Base-by-base conservation (phyloP, 495 filamentous ascomycete genomes). In the Evansstolkia leycettana region DNA sequence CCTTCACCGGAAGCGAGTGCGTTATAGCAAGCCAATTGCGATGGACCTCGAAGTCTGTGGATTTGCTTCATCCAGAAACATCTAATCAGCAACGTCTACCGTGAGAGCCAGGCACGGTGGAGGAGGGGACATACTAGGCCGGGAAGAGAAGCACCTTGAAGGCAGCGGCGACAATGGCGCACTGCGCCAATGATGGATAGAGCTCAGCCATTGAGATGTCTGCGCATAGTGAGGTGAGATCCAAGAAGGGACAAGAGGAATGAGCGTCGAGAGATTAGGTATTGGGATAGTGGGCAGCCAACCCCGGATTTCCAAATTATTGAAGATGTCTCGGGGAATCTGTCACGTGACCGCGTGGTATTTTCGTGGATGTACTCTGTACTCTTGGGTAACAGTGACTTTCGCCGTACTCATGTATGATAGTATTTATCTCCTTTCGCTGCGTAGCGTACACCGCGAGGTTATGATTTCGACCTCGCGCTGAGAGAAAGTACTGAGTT, bases 21-120 rank as follows among this genome's bases (percentile, higher is more conserved):
- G 90, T 94, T 36, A 94, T 82, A 36, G 90, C 89, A 18, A 98
- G 72, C 90, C 90, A 98, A 62, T 95, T 96, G 36, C 90, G 80
- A 58, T 96, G 90, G 35, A 95, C 90, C 54, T 96, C 90, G 47
- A 95, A 98, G 54, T 98, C 90, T 41, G 89, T 96, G n/a, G 90
- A 95, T 67, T 90, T 95, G 66, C 90, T 96, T 43, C 29, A 19
- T 16, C 13, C 17, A 33, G 30, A 33, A 10, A 19, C 15, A 16
- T n/a, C n/a, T n/a, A n/a, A n/a, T n/a, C n/a, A n/a, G n/a, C n/a
- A n/a, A n/a, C n/a, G n/a, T n/a, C n/a, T n/a, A n/a, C n/a, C n/a
- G n/a, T n/a, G n/a, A n/a, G n/a, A n/a, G n/a, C n/a, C n/a, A n/a
- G n/a, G n/a, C n/a, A 17, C 7, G 27, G 7, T 29, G 5, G 5